Base-by-base conservation (phyloP, 306 rosid genomes). In the Cercis canadensis region DNA sequence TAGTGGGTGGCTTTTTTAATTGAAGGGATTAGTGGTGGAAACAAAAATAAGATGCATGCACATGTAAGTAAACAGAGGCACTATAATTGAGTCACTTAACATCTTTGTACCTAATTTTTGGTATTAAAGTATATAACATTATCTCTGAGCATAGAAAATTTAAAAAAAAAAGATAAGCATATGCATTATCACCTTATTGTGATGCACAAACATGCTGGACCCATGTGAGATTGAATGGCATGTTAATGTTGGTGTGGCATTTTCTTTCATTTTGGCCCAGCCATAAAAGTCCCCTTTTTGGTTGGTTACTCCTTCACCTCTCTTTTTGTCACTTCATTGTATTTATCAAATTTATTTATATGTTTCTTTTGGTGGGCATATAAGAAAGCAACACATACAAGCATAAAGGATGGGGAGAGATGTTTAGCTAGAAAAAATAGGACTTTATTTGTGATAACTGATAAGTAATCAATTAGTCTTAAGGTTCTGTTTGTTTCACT, bases 31-130 rank as follows among this genome's bases (percentile, higher is more conserved):
- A 70, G 57, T 56, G 57, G 74, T 72, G 56, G 65, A 32, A 67
- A 49, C 44, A 36, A 3, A 13, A 15, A 50, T 16, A 24, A 57
- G 69, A 37, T 77, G 51, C 75, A 13, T 74, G 68, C 81, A 59
- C 86, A 69, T 78, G 75, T 52, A 45, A 29, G 13, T 32, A 45
- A 9, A 51, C 59, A 73, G 19, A 55, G 50, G 18, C 63, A 43
- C 3, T 64, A 78, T 59, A 58, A 77, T 78, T 43, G 72, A 53
- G 78, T 59, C 76, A 78, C 69, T 64, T 74, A 70, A 65, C 49
- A 58, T 17, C 54, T 58, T 65, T 66, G 70, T 76, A 57, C 63
- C 2, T 66, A 45, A 36, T 58, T 75, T 9, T 37, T 60, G 73
- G 71, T 18, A 77, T 51, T 70, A 52, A 52, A 70, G 16, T 0